Evolutionary conservation across 257 asterid species (phyloP).

Genomic region (Gentiana straminea): DNA sequence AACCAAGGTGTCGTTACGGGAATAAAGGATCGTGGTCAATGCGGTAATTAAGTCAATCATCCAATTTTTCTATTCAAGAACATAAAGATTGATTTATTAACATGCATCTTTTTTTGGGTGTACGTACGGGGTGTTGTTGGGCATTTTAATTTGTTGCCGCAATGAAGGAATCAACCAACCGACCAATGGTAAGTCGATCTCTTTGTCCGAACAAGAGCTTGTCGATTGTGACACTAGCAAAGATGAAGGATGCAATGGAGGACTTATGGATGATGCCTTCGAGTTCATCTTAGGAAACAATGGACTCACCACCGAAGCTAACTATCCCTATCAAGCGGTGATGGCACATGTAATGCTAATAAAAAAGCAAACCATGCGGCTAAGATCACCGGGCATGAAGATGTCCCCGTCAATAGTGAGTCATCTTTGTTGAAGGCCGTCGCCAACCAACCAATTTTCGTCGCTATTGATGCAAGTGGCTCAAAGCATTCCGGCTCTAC

Average conservation of each 20-base stretch:
- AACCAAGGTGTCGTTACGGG: too few species aligned
- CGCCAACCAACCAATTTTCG: constrained; percentile 12
- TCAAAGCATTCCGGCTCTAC: constrained; percentile 10
- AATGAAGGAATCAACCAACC: constrained; percentile 21
- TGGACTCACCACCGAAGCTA: constrained; percentile 16
- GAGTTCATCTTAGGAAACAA: constrained; percentile 22
- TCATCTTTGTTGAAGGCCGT: constrained; percentile 13
- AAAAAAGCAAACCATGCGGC: constrained; percentile 6
- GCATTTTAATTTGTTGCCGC: constrained; percentile 27
- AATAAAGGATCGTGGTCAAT: too few species aligned
- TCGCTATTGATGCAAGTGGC: constrained; percentile 11
- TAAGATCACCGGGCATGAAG: constrained; percentile 3
- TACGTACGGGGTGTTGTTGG: constrained; percentile 24
- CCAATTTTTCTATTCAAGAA: too few species aligned
- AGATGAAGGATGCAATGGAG: constrained; percentile 27
- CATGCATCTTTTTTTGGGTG: too few species aligned
- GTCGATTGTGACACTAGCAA: constrained; percentile 27
- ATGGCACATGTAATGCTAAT: constrained; percentile 5
- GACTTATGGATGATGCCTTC: constrained; percentile 29
- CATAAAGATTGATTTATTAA: too few species aligned
- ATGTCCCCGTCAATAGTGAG: constrained; percentile 12
- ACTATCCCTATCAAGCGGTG: constrained; percentile 8
- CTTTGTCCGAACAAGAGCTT: constrained; percentile 27
- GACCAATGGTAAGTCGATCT: constrained; percentile 12
- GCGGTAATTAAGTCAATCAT: too few species aligned